Conservation (phyloP, 139 green algal species). For the Picochlorum sp. region DNA sequence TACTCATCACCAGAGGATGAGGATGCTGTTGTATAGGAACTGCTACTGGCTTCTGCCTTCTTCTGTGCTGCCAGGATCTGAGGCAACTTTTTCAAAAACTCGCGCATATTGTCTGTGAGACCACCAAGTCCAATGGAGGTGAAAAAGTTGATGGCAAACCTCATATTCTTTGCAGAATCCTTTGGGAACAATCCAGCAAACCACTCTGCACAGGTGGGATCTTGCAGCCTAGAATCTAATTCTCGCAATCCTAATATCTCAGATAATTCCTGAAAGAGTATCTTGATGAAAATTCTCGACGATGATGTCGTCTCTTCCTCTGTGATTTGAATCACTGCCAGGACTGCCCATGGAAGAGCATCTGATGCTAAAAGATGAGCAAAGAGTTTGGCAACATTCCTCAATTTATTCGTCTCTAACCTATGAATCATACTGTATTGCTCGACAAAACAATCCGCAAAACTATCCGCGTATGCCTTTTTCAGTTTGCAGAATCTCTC, state of each 20-base stretch:
- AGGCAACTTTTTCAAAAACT: constrained; percentile 55
- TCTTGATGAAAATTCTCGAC: constrained; percentile 98
- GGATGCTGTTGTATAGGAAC: constrained; percentile 2
- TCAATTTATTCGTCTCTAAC: constrained; percentile 99
- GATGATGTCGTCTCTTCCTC: constrained; percentile 97
- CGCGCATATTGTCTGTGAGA: constrained; percentile 87
- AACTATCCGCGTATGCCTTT: constrained; percentile 66
- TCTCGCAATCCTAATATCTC: constrained; percentile 80
- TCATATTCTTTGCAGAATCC: constrained; percentile 74
- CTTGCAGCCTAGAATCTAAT: constrained; percentile 78
- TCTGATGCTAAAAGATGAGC: constrained; percentile 84
- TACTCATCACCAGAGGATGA: background rate
- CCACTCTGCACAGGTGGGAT: constrained; percentile 42
- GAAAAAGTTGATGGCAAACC: constrained; percentile 99
- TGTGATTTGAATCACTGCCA: constrained; percentile 80
- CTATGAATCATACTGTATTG: constrained; percentile 95
- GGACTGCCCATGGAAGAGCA: constrained; percentile 80
- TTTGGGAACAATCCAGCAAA: constrained; percentile 88
- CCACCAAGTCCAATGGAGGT: constrained; percentile 94
- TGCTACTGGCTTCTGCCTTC: constrained; percentile 15
- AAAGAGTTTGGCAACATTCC: constrained; percentile 96
- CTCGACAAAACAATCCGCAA: constrained; percentile 82
- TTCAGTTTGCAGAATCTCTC: constrained; percentile 86
- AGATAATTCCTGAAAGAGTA: constrained; percentile 94
- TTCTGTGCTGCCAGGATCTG: constrained; percentile 27